Evolutionary conservation across 2,329 filamentous ascomycete genomes (phyloP).

Genomic region (Alternaria viburni): DNA sequence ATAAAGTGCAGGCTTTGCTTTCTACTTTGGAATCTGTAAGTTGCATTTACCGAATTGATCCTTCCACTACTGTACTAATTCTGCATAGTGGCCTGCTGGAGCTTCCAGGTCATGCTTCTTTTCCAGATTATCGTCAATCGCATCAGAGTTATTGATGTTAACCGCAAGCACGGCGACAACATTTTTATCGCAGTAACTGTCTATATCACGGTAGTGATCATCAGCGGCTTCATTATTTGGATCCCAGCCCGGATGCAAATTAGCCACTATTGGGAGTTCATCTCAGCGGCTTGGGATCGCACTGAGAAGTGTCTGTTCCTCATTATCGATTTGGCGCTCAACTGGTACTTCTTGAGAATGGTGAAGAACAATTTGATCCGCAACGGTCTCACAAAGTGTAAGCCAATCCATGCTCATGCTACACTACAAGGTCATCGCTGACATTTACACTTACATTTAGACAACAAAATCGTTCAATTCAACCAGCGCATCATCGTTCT

Average conservation of each 20-base stretch:
- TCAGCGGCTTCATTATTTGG: conserved; percentile 40
- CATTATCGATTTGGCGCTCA: conserved; percentile 33
- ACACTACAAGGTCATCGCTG: not conserved
- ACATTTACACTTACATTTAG: not conserved
- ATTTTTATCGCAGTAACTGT: not conserved
- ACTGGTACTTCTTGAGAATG: conserved; percentile 5
- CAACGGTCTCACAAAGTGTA: conserved; percentile 45
- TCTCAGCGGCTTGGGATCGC: conserved; percentile 16
- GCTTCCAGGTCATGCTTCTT: not conserved
- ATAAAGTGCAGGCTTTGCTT: not conserved
- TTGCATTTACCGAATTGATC: not conserved
- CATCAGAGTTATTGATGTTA: not conserved
- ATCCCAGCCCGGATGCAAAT: conserved; percentile 38
- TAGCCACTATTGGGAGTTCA: conserved; percentile 20
- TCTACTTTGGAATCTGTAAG: not conserved
- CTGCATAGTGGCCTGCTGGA: not conserved
- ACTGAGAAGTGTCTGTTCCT: conserved; percentile 36
- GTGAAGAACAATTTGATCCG: not conserved
- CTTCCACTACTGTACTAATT: not conserved
- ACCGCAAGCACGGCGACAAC: not conserved
- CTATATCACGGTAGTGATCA: conserved; percentile 17
- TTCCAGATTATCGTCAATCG: not conserved
- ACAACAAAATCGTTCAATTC: not conserved
- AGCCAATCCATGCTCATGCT: conserved; percentile 11
- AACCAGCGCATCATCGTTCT: not conserved